A percentile compares a stretch with the other conserved stretches of the same genome.
These are phyloP conservation scores for Xylaria telfairii DNA, from an alignment of 495 filamentous ascomycete genomes.

Conservation along the genomic window DNA sequence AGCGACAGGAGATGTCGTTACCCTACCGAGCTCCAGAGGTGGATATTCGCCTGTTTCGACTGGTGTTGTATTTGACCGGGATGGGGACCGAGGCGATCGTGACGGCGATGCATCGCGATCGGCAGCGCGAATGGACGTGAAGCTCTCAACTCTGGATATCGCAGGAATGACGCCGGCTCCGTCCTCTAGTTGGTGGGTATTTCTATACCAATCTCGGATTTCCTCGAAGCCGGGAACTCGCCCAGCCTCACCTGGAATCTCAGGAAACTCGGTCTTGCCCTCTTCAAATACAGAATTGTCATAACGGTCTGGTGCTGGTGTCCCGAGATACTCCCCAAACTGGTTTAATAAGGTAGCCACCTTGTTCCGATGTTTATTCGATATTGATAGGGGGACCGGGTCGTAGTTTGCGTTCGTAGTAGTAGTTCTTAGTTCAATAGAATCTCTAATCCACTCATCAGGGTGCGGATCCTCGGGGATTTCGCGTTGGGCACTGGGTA, in stretches of 20 bases:
- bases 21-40: constrained; percentile 20
- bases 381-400: neutral
- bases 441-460: neutral
- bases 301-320: constrained; percentile 47
- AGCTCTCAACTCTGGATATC: constrained; percentile 36
- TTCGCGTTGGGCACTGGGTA: neutral
- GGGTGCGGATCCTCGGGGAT: neutral
- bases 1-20: constrained; percentile 18
- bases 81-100: constrained; percentile 20
- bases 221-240: constrained; percentile 48
- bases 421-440: neutral
- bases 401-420: neutral
- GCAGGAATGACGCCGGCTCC: constrained; percentile 22
- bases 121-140: constrained; percentile 27
- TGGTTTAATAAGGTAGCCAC: constrained; percentile 46
- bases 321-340: constrained; percentile 47
- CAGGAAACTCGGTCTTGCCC: constrained; percentile 53
- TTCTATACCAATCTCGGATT: constrained; percentile 49
- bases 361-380: constrained; percentile 41
- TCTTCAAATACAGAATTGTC: constrained; percentile 56
- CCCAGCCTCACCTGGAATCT: constrained; percentile 56
- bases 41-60: constrained; percentile 4
- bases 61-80: constrained; percentile 33
- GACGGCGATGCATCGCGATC: constrained; percentile 27
- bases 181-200: constrained; percentile 29